Evolutionary conservation across 2,329 filamentous ascomycete genomes (phyloP), one percentile per base, ranked within the genome.

Genomic region (Arthroderma sp.): DNA sequence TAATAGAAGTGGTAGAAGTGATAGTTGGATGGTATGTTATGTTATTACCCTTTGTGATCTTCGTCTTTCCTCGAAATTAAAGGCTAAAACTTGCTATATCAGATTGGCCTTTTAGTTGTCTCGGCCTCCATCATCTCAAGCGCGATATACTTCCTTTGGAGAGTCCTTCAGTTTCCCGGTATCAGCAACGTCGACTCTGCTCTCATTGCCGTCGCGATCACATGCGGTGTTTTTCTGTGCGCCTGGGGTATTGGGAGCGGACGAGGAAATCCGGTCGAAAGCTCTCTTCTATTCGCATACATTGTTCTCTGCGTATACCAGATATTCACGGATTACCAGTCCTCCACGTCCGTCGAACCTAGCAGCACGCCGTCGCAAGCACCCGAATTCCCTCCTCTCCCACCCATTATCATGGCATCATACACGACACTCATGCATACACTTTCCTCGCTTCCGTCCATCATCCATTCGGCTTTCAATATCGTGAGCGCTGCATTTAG

Each of bases 271-370:
- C 86, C 89, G 2, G 84, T 96, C 44, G 89, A 98, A 66, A 94
- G 86, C 54, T 94, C 89, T 22, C 71, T 98, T 7, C 75, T 98
- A 47, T 96, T 98, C 59, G 89, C 91, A 57, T 98, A 98, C 65
- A 79, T 95, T 49, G 91, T 94, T n/a, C 80, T 98, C 50, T 96
- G 89, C 69, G 84, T 96, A 59, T 98, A 96, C 68, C 91, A 98
- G 65, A 96, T 96, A 63, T 96, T 96, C 65, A 98, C 91, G 56
- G 91, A 98, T 66, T 96, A 96, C 66, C 78, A 89, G 54, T 87
- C 91, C 3, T 88, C 84, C 4, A 65, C 75, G 11, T 78, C 75
- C n/a, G 70, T 74, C 29, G 69, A 73, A 30, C 73, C 78, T 29
- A 61, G 63, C 10, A 67, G 70, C 2, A 65, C 71, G 3, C 73